Base-by-base conservation (phyloP, 2,329 filamentous ascomycete genomes). In the Penicillium sp. region DNA sequence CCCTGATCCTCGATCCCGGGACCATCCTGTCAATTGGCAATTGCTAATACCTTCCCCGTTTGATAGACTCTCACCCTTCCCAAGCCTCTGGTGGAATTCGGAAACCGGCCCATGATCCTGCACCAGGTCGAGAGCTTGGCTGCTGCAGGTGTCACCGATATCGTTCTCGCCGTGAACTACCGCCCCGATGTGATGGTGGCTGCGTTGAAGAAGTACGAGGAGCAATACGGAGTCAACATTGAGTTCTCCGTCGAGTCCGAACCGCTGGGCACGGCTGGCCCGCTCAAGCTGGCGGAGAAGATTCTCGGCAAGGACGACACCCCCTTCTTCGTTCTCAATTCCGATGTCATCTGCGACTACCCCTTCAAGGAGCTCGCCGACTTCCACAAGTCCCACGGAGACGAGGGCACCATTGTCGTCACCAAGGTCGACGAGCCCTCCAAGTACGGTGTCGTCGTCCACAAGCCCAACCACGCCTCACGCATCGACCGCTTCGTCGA, bases 351-450 rank as follows among this genome's bases (percentile, higher is more conserved):
- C 75, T 99, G 93, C 85, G 92, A 97, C 67, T 97, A 93, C 76
- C 94, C 93, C 52, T 97, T 99, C 82, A 82, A 90, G 74, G 83
- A 96, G 67, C 86, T 97, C 48, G 90, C 90, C 57, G 86, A 87
- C 18, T 97, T 96, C 85, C 94, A 97, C 85, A 93, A 90, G 78
- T 79, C 80, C 54, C 94, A 99, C 77, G 94, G 93, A 57, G 86
- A 96, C 48, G 94, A 99, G 81, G 94, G 93, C 64, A 99, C 93
- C 64, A 99, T 99, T 70, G 89, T 96, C 45, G 93, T 97, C 60
- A 99, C 93, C 71, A 99, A 97, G 84, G 93, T 99, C 49, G 93
- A 99, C 79, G 94, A 99, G 79, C 93, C 93, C 42, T 96, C 91
- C 72, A 99, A 99, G 80, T 99, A 97, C 75, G 93, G 93, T 85